Evolutionary conservation across 225 moss, liverwort and hornwort species (phyloP).

Genomic region (Asterella californica): DNA sequence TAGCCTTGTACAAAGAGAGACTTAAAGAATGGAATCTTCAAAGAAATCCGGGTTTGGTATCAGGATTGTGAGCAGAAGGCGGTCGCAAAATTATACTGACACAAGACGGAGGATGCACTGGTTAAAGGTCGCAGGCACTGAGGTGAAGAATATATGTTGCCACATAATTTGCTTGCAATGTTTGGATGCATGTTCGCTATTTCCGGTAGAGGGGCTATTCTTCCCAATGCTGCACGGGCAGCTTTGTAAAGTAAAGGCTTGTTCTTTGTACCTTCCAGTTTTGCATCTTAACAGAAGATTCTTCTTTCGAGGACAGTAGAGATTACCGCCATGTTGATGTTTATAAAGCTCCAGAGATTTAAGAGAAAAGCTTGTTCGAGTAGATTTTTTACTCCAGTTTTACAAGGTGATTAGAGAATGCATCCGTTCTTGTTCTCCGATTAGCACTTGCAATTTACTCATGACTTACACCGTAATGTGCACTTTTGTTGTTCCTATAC

Average conservation of each 20-base stretch:
- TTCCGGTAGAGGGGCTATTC: too few relatives aligned
- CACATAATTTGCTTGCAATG: background rate
- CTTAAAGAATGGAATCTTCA: background rate
- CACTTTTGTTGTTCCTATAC: too few relatives aligned
- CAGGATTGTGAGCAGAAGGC: conserved; percentile 94
- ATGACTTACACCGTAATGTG: too few relatives aligned
- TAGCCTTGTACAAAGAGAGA: background rate
- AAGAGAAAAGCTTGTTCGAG: background rate
- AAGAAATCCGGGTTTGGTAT: conserved; percentile 1
- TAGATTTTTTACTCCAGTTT: too few relatives aligned
- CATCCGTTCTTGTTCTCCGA: too few relatives aligned
- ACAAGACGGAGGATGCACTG: conserved; percentile 55
- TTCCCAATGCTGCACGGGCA: conserved; percentile 1
- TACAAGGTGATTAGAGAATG: too few relatives aligned
- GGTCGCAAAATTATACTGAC: conserved; percentile 81
- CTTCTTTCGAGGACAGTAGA: conserved; percentile 6
- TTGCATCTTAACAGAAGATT: conserved; percentile 6
- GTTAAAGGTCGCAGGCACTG: conserved; percentile 12
- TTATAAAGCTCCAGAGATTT: background rate
- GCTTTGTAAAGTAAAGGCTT: conserved; percentile 15
- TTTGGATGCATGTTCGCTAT: background rate
- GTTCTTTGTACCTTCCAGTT: background rate
- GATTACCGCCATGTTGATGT: conserved; percentile 3
- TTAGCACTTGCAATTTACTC: too few relatives aligned
- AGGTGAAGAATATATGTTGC: background rate